Conservation (phyloP, 768 basidiomycete species). For the Suillus subaureus region DNA sequence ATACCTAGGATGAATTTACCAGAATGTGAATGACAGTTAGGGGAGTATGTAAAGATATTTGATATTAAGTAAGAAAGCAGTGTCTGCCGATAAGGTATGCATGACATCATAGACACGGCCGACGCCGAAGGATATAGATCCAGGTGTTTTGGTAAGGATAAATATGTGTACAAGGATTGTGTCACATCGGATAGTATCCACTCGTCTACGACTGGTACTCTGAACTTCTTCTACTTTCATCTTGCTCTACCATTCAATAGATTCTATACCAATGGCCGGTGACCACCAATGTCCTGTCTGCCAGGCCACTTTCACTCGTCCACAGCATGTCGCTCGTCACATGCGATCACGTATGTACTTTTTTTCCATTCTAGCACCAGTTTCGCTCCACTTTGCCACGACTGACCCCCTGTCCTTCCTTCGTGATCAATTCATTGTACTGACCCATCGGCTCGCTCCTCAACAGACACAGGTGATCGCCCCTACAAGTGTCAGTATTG, state of each 20-base stretch:
- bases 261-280: conserved; percentile 56
- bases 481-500: conserved; percentile 89
- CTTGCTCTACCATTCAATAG: background rate
- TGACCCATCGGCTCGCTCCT: conserved; percentile 10
- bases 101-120: conserved; percentile 9
- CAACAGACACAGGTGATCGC: conserved; percentile 81
- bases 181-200: conserved; percentile 33
- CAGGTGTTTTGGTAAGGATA: conserved; percentile 27
- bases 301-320: conserved; percentile 84
- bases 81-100: conserved; percentile 8
- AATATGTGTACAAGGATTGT: conserved; percentile 39
- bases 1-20: too few species aligned
- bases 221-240: conserved; percentile 18
- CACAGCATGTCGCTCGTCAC: conserved; percentile 87
- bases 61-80: conserved; percentile 6
- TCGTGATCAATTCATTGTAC: conserved; percentile 17
- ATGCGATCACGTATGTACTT: conserved; percentile 83
- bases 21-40: conserved; percentile 5
- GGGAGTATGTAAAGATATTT: conserved; percentile 7
- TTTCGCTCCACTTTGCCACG: conserved; percentile 25
- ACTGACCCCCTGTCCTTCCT: conserved; percentile 9
- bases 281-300: conserved; percentile 90
- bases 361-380: conserved; percentile 14
- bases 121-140: background rate
- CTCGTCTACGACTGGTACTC: conserved; percentile 22